Evolutionary conservation across 75 land plant genomes (phyloP), one percentile per base, ranked within the genome.

Genomic region (Ceratopteris richardii): DNA sequence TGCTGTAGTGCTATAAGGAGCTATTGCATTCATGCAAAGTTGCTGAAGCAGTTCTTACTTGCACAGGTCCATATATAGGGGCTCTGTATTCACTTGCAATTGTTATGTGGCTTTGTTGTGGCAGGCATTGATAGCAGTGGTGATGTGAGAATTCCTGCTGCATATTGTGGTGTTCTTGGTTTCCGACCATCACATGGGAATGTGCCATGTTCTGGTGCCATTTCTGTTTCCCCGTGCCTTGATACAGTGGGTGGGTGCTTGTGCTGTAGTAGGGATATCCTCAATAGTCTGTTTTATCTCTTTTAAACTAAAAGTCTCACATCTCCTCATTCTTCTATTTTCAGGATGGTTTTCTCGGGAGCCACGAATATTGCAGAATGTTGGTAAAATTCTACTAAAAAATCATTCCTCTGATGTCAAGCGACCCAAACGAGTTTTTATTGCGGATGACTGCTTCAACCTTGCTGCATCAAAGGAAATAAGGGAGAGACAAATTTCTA

Each of bases 341-440:
- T 18, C 54, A 89, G 96, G 96, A 51, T 90, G 96, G 89, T 90
- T 90, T 90, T 86, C 96, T 19, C 73, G 85, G 77, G 82, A 90
- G 64, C 84, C 87, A 22, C 39, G 19, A 13, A 68, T 80, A 2
- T 68, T 90, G 62, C 84, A 69, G 18, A 60, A 56, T 70, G 84
- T 90, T 33, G 90, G 90, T 37, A 72, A 66, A n/a, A 66, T 80
- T 19, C 66, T 79, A 16, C 71, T 88, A 51, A 79, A 57, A 51
- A 61, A 37, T 20, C 60, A 81, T 28, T 55, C 23, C 20, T 50
- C 58, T 31, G 69, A 73, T 46, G 58, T 31, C 26, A 44, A 53
- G 9, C 77, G 39, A 47, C 86, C 82, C 37, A 73, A 56, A 47
- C 71, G 61, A 3, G 11, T 90, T 37, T 54, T 82, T 9, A 72